These are phyloP conservation scores for Leccinum subrobustum DNA, from an alignment of 1,284 basidiomycete genomes.

Conservation along the genomic window DNA sequence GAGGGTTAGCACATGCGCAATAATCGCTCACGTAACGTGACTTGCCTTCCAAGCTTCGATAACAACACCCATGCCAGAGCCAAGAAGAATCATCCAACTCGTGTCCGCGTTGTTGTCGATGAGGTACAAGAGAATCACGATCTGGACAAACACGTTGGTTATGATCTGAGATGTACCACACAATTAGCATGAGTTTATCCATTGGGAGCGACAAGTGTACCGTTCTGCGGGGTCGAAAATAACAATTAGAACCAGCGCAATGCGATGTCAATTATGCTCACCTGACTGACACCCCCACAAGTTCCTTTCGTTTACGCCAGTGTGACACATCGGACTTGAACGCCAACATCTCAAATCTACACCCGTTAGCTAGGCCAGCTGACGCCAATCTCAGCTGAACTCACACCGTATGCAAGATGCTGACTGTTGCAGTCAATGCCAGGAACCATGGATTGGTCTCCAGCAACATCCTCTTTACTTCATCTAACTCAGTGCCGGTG, in stretches of 20 bases:
- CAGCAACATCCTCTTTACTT: slow-evolving; percentile 90
- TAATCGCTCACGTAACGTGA: slow-evolving; percentile 12
- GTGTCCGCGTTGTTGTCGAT: slow-evolving; percentile 95
- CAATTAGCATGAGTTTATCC: slow-evolving; percentile 7
- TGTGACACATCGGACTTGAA: slow-evolving; percentile 94
- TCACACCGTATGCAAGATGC: slow-evolving; percentile 83
- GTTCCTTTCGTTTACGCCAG: slow-evolving; percentile 90
- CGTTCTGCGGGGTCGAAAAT: slow-evolving; percentile 36
- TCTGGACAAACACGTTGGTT: slow-evolving; percentile 91
- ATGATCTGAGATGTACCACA: slow-evolving; percentile 58
- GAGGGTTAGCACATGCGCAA: slow-evolving; percentile 12
- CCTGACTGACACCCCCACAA: slow-evolving; percentile 83
- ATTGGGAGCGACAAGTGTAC: slow-evolving; percentile 31
- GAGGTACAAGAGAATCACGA: slow-evolving; percentile 88
- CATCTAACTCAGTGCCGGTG: slow-evolving; percentile 78
- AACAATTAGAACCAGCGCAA: slow-evolving; percentile 10
- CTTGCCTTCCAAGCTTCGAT: slow-evolving; percentile 96
- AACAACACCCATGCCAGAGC: slow-evolving; percentile 83
- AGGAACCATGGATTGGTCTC: slow-evolving; percentile 95
- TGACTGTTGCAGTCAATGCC: slow-evolving; percentile 78
- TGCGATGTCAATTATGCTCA: slow-evolving; percentile 30
- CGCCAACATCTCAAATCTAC: slow-evolving; percentile 89
- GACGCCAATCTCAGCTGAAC: slow-evolving; percentile 31
- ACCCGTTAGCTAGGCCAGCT: slow-evolving; percentile 5
- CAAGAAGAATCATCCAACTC: slow-evolving; percentile 93